These are phyloP conservation scores for Schizochytrium sp. DNA, from an alignment of 108 stramenopile genomes.

Conservation along the genomic window DNA sequence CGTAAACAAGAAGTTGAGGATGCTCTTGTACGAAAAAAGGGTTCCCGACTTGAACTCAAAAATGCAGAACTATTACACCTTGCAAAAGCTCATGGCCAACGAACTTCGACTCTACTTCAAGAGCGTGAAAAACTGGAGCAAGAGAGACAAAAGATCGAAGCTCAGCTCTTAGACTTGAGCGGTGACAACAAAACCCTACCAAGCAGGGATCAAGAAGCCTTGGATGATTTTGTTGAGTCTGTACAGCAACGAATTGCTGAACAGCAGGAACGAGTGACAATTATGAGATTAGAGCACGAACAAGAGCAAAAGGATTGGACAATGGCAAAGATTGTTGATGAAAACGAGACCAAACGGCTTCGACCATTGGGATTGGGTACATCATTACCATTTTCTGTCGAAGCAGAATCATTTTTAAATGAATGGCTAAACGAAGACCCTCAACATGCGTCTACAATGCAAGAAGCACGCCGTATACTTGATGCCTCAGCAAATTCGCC, in stretches of 20 bases:
- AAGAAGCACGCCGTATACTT: neutral
- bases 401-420: slow-evolving; percentile 45
- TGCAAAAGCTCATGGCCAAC: neutral
- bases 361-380: neutral
- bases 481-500: neutral
- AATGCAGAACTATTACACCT: neutral
- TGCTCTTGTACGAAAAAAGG: neutral
- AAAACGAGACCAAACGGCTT: neutral
- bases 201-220: neutral
- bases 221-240: slow-evolving; percentile 19
- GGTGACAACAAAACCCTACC: neutral
- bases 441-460: neutral
- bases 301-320: neutral
- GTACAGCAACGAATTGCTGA: neutral
- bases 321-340: neutral
- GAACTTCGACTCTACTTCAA: neutral
- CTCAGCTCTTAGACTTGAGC: neutral
- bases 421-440: slow-evolving; percentile 49
- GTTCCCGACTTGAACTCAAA: slow-evolving; percentile 24
- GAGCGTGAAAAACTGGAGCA: slow-evolving; percentile 7
- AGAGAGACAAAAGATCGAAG: neutral
- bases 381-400: slow-evolving; percentile 19
- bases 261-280: slow-evolving; percentile 4
- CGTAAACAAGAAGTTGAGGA: slow-evolving; percentile 37
- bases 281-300: slow-evolving; percentile 4